Percentiles rank a stretch among this genome's conserved stretches.
Conservation (phyloP, 371 early-diverging fungal genomes). For the Mortierella sp. region DNA sequence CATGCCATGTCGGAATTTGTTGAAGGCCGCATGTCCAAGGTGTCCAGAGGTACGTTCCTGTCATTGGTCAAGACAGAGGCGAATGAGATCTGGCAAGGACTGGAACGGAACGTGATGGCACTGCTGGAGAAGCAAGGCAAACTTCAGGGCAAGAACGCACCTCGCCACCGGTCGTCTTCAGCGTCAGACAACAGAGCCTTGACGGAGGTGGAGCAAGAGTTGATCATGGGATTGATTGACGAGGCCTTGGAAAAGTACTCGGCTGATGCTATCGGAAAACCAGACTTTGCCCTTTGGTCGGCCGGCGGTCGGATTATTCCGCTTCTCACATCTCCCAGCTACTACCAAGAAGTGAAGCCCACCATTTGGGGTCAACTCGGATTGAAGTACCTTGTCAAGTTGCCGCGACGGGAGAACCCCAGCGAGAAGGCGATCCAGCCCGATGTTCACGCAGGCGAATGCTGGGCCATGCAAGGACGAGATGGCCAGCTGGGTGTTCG, state of each 20-base stretch:
- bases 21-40: conserved; percentile 33
- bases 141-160: conserved; percentile 34
- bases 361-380: conserved; percentile 51
- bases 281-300: conserved; percentile 77
- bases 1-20: conserved; percentile 33
- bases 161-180: conserved; percentile 6
- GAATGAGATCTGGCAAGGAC: conserved; percentile 34
- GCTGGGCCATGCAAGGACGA: conserved; percentile 78
- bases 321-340: conserved; percentile 65
- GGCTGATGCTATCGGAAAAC: conserved; percentile 65
- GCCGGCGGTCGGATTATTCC: conserved; percentile 74
- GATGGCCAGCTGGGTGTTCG: conserved; percentile 71
- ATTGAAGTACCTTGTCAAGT: conserved; percentile 17
- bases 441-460: conserved; percentile 68
- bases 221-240: conserved; percentile 49
- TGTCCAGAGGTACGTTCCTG: conserved; percentile 30
- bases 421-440: conserved; percentile 66
- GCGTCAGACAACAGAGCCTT: conserved; percentile 3
- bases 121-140: conserved; percentile 40
- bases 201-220: conserved; percentile 37
- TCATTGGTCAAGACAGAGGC: conserved; percentile 36
- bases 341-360: conserved; percentile 42
- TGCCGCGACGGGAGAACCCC: conserved; percentile 46
- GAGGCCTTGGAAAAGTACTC: conserved; percentile 57
- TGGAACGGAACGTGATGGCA: conserved; percentile 38